Percentiles rank a stretch among this genome's conserved stretches.
These are phyloP conservation scores for Yarrowia sp. DNA, from an alignment of 805 yeast species.

Conservation along the genomic window DNA sequence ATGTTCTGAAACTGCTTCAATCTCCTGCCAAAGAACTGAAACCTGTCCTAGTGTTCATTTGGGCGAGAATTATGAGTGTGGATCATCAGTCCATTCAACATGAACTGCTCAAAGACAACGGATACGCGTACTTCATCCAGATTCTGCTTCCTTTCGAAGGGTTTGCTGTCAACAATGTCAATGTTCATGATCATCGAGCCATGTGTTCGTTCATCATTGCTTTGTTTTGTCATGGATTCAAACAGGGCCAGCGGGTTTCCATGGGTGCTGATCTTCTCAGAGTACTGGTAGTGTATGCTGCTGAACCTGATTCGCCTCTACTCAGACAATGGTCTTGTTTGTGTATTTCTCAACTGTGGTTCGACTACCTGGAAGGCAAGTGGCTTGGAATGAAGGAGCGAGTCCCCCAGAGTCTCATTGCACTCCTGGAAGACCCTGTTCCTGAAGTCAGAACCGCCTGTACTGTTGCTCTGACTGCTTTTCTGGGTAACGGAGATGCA, in stretches of 20 bases:
- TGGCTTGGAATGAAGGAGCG: conserved; percentile 67
- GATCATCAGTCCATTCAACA: conserved; percentile 87
- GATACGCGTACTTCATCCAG: conserved; percentile 80
- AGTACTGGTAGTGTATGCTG: conserved; percentile 64
- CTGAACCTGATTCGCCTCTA: conserved; percentile 75
- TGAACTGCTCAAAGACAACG: conserved; percentile 87
- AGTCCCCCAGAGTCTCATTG: conserved; percentile 53
- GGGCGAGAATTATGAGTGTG: conserved; percentile 98
- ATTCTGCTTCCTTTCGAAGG: conserved; percentile 54
- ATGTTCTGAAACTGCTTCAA: conserved; percentile 82
- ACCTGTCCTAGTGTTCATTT: conserved; percentile 90
- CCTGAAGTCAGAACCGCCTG: conserved; percentile 93
- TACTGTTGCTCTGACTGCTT: conserved; percentile 67
- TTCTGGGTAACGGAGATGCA: conserved; percentile 46
- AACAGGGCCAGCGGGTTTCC: conserved; percentile 75
- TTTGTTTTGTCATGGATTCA: conserved; percentile 76
- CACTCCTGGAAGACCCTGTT: conserved; percentile 76
- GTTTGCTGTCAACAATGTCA: conserved; percentile 41
- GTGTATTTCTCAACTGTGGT: conserved; percentile 73
- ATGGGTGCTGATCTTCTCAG: conserved; percentile 69
- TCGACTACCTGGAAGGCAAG: conserved; percentile 69
- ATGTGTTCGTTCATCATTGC: conserved; percentile 91
- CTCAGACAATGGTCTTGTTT: conserved; percentile 91
- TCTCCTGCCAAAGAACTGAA: conserved; percentile 94
- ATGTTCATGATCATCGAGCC: conserved; percentile 74